phyloP scores from a whole-genome alignment of 108 stramenopile species.

The Cyclotella choctawhatcheeana region DNA sequence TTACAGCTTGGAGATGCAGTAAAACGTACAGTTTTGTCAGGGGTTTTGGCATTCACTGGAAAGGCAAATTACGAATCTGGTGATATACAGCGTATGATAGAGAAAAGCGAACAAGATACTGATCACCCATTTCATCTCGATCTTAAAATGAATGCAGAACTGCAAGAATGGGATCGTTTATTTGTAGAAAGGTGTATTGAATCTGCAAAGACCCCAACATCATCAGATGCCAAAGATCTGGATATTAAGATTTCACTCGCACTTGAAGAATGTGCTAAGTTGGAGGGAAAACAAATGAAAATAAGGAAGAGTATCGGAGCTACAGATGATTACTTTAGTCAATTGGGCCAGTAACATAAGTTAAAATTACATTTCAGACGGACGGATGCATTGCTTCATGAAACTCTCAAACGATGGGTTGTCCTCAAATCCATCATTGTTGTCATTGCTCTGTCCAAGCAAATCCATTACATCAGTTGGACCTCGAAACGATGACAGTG shows the following conservation, averaged over 20 bases:
- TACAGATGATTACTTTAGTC: neutral
- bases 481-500: slow-evolving; percentile 79
- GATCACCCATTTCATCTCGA: slow-evolving; percentile 19
- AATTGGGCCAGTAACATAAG: neutral
- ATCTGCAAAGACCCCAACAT: neutral
- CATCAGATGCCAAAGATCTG: slow-evolving; percentile 32
- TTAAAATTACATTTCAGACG: slow-evolving; percentile 42
- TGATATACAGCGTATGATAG: slow-evolving; percentile 41
- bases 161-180: slow-evolving; percentile 44
- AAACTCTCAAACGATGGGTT: slow-evolving; percentile 68
- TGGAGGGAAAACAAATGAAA: neutral
- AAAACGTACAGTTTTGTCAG: slow-evolving; percentile 37
- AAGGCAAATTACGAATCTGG: slow-evolving; percentile 44
- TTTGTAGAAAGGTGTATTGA: slow-evolving; percentile 35
- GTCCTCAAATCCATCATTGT: slow-evolving; percentile 34
- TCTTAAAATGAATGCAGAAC: slow-evolving; percentile 32
- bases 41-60: slow-evolving; percentile 46
- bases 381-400: slow-evolving; percentile 73
- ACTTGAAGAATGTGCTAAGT: slow-evolving; percentile 37
- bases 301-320: neutral
- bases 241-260: slow-evolving; percentile 50
- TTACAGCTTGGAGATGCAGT: slow-evolving; percentile 42
- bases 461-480: slow-evolving; percentile 83
- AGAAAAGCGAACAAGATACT: slow-evolving; percentile 20
- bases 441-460: slow-evolving; percentile 33